Percentiles rank a stretch among this genome's conserved stretches.
These are phyloP conservation scores for Malania oleifera DNA, from an alignment of 164 flowering plant genomes.

Conservation along the genomic window DNA sequence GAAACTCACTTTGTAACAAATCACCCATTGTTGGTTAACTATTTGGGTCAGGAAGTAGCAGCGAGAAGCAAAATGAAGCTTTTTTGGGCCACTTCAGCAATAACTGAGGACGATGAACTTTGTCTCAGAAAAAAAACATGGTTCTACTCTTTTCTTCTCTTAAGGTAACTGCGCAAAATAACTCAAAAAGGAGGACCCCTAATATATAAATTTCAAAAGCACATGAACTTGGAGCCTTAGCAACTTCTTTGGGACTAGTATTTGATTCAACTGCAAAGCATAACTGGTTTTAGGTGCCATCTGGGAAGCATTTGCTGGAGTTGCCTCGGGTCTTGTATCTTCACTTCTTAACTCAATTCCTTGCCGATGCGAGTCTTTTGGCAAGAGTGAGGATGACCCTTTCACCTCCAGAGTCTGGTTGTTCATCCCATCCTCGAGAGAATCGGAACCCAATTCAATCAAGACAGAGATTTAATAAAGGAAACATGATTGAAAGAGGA, in stretches of 20 bases:
- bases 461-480: slow-evolving; percentile 90
- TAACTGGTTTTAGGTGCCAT: slow-evolving; percentile 41
- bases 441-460: slow-evolving; percentile 85
- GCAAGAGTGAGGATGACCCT: slow-evolving; percentile 25
- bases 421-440: slow-evolving; percentile 44
- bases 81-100: slow-evolving; percentile 90
- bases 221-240: slow-evolving; percentile 63
- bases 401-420: slow-evolving; percentile 30
- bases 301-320: slow-evolving; percentile 23
- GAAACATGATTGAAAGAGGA: slow-evolving; percentile 83
- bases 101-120: slow-evolving; percentile 89
- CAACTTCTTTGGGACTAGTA: slow-evolving; percentile 82
- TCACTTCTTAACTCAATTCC: slow-evolving; percentile 21
- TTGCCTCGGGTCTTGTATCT: slow-evolving; percentile 12
- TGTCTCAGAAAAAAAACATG: slow-evolving; percentile 84
- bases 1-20: slow-evolving; percentile 78
- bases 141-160: slow-evolving; percentile 77
- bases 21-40: slow-evolving; percentile 82
- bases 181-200: slow-evolving; percentile 96
- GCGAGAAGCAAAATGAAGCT: slow-evolving; percentile 94
- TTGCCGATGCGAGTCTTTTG: slow-evolving; percentile 20
- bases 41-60: slow-evolving; percentile 85
- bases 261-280: slow-evolving; percentile 54
- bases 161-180: slow-evolving; percentile 72
- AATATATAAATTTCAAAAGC: slow-evolving; percentile 82